A percentile compares a stretch with the other conserved stretches of the same genome.
These are phyloP conservation scores for Xylariomycetidae sp. DNA, from an alignment of 2,329 filamentous ascomycete species.

Conservation along the genomic window DNA sequence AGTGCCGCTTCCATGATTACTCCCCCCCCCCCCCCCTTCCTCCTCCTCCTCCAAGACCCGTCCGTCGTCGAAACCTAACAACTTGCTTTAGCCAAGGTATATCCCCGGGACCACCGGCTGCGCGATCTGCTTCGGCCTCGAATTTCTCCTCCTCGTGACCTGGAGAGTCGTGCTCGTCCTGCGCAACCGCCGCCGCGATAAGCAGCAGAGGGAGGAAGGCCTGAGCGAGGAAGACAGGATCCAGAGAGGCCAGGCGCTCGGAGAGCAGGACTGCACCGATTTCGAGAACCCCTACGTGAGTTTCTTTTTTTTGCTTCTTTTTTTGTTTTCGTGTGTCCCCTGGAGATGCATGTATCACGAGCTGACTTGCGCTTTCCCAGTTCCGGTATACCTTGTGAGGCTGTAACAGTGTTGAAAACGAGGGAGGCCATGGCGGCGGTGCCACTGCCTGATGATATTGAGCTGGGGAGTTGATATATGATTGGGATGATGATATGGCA, in stretches of 20 bases:
- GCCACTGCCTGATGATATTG: too few relatives aligned
- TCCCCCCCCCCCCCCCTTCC: not conserved
- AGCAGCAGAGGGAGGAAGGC: slow-evolving; percentile 22
- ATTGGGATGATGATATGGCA: too few relatives aligned
- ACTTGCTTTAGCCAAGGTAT: slow-evolving; percentile 36
- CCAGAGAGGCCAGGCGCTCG: slow-evolving; percentile 26
- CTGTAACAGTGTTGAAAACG: too few relatives aligned
- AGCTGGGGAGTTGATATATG: too few relatives aligned
- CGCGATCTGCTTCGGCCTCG: slow-evolving; percentile 32
- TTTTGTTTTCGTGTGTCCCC: not conserved
- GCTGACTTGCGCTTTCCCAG: too few relatives aligned
- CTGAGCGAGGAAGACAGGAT: slow-evolving; percentile 30
- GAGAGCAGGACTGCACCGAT: slow-evolving; percentile 33
- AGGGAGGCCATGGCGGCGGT: too few relatives aligned
- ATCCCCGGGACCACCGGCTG: slow-evolving; percentile 36
- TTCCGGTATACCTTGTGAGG: too few relatives aligned
- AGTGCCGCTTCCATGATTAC: too few relatives aligned
- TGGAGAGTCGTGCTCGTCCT: slow-evolving; percentile 37
- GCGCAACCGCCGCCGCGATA: slow-evolving; percentile 33
- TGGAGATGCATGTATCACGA: too few relatives aligned
- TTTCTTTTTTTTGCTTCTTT: not conserved
- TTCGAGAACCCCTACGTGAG: slow-evolving; percentile 33
- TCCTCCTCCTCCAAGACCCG: not conserved
- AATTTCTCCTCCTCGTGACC: slow-evolving; percentile 31
- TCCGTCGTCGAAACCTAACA: too few relatives aligned